Conservation (phyloP, 1,139 yeast species). For the Maudiozyma humilis region DNA sequence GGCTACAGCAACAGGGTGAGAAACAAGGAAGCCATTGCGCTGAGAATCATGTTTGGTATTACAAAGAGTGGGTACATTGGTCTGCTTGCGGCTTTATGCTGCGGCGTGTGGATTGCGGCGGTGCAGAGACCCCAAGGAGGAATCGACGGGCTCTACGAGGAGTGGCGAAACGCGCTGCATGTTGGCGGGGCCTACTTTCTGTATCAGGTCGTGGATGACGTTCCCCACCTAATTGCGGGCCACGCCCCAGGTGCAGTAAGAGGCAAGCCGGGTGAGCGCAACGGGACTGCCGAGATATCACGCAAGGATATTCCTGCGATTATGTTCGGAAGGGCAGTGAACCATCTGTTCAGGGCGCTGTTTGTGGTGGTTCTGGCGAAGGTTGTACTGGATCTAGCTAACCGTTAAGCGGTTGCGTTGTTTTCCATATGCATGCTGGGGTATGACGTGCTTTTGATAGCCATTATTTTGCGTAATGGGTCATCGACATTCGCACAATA, state of each 20-base stretch:
- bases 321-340: background rate
- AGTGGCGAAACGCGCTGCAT: conserved; percentile 2
- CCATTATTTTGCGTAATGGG: too few relatives aligned
- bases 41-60: background rate
- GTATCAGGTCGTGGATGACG: conserved; percentile 1
- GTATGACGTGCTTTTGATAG: too few relatives aligned
- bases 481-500: too few relatives aligned
- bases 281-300: background rate
- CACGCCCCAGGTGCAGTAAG: background rate
- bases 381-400: background rate
- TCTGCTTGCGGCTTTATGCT: background rate
- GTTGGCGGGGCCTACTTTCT: conserved; percentile 3
- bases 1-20: too few relatives aligned
- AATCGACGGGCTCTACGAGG: background rate
- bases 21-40: too few relatives aligned
- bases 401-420: too few relatives aligned
- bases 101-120: background rate
- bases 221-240: conserved; percentile 1
- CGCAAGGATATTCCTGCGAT: background rate
- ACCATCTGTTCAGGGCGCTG: background rate
- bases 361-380: background rate
- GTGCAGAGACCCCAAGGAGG: background rate
- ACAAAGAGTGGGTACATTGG: background rate
- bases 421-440: too few relatives aligned
- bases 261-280: background rate